These are phyloP conservation scores for Fusarium compactum DNA, from an alignment of 2,329 filamentous ascomycete species.

Conservation along the genomic window DNA sequence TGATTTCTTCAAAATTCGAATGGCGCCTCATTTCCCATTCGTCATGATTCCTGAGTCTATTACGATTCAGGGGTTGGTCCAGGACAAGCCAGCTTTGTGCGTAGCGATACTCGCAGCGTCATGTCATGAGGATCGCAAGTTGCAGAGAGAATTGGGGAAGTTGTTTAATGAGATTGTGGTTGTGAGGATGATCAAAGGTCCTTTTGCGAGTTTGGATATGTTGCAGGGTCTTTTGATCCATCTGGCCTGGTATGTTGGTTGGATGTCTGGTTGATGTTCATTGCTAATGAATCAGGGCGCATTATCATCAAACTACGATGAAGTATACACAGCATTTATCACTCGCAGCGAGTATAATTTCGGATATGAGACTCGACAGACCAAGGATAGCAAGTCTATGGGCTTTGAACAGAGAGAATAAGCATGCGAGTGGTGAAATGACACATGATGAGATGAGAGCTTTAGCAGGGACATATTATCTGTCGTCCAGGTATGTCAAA, in stretches of 20 bases:
- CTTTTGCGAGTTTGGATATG: conserved; percentile 48
- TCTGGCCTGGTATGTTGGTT: conserved; percentile 48
- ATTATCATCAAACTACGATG: conserved; percentile 48
- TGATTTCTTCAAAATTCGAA: conserved; percentile 41
- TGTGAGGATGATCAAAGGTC: conserved; percentile 38
- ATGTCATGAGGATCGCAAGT: conserved; percentile 32
- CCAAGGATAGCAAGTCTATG: conserved; percentile 47
- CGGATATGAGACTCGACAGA: conserved; percentile 49
- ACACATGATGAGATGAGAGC: conserved; percentile 49
- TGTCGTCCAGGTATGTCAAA: conserved; percentile 48
- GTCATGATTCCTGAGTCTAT: conserved; percentile 41
- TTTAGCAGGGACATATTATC: conserved; percentile 49
- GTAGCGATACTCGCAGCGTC: conserved; percentile 49
- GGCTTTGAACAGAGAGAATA: conserved; percentile 44
- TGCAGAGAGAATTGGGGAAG: conserved; percentile 45
- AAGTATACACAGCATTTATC: conserved; percentile 49
- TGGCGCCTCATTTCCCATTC: conserved; percentile 49
- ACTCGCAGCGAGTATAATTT: conserved; percentile 50
- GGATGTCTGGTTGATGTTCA: background rate
- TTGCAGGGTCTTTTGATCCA: conserved; percentile 50
- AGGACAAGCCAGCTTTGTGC: conserved; percentile 44
- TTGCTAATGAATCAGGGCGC: conserved; percentile 46
- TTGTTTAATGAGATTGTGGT: conserved; percentile 49
- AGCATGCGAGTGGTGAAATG: conserved; percentile 32
- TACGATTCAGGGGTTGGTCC: conserved; percentile 36